A percentile compares a stretch with the other conserved stretches of the same genome.
These are phyloP conservation scores for Circinella umbellata DNA, from an alignment of 371 early-diverging fungal genomes.

Conservation along the genomic window DNA sequence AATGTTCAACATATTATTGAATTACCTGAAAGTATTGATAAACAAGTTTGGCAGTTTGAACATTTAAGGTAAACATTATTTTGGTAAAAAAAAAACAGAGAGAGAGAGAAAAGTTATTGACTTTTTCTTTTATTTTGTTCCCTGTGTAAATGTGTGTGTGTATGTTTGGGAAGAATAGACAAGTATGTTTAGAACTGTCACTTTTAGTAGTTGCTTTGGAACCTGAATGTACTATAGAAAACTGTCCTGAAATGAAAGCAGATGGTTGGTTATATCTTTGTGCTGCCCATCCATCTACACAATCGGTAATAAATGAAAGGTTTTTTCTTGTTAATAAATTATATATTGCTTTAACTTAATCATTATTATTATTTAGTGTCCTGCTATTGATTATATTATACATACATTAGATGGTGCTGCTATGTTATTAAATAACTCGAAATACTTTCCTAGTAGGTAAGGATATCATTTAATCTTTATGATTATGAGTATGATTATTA, in stretches of 20 bases:
- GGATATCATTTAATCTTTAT: neutral
- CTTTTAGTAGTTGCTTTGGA: conserved; percentile 76
- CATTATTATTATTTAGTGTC: conserved; percentile 62
- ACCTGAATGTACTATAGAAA: conserved; percentile 77
- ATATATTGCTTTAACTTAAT: neutral
- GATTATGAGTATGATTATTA: no score
- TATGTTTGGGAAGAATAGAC: conserved; percentile 44
- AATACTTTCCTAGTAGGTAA: conserved; percentile 80
- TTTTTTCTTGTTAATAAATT: neutral
- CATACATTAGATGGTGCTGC: conserved; percentile 93
- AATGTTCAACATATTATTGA: conserved; percentile 66
- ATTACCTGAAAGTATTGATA: conserved; percentile 73
- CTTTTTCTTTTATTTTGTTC: no score
- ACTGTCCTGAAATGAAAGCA: conserved; percentile 94
- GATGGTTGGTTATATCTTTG: conserved; percentile 92
- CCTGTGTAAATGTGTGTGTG: no score
- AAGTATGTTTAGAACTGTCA: conserved; percentile 82
- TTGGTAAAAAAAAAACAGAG: neutral
- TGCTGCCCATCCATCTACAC: conserved; percentile 87
- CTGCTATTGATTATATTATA: conserved; percentile 91
- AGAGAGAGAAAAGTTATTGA: no score
- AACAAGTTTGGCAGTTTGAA: conserved; percentile 87
- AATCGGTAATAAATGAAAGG: conserved; percentile 56
- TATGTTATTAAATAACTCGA: conserved; percentile 76
- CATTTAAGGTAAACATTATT: conserved; percentile 69